phyloP scores from a whole-genome alignment of 305 asterid genomes.

The Rubia peregrina region DNA sequence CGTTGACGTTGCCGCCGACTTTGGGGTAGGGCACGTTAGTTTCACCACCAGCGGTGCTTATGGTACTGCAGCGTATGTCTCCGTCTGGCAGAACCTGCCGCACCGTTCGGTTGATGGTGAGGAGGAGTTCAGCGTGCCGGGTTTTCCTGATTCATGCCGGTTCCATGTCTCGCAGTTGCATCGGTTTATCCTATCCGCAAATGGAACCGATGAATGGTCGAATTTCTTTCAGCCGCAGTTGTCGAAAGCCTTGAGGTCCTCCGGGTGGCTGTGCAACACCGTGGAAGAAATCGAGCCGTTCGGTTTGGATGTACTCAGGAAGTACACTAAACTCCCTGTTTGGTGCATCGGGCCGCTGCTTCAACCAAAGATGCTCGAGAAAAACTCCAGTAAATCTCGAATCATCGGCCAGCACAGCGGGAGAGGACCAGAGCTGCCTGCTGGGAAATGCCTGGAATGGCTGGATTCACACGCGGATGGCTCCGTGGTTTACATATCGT shows the following conservation, averaged over 20 bases:
- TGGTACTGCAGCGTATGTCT: slow-evolving; percentile 67
- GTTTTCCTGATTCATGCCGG: slow-evolving; percentile 51
- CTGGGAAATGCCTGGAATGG: slow-evolving; percentile 63
- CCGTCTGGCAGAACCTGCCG: slow-evolving; percentile 74
- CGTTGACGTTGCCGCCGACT: slow-evolving; percentile 48
- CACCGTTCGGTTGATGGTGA: slow-evolving; percentile 39
- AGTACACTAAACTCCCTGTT: slow-evolving; percentile 43
- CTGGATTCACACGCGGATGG: slow-evolving; percentile 33
- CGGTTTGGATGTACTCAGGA: slow-evolving; percentile 40
- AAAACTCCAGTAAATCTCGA: slow-evolving; percentile 1
- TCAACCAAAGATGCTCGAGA: slow-evolving; percentile 36
- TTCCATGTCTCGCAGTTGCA: slow-evolving; percentile 57
- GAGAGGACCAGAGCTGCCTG: slow-evolving; percentile 47
- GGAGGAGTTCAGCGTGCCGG: slow-evolving; percentile 42
- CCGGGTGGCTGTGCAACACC: slow-evolving; percentile 60
- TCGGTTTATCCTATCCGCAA: slow-evolving; percentile 47
- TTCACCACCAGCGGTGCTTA: slow-evolving; percentile 82
- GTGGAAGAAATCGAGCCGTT: slow-evolving; percentile 59
- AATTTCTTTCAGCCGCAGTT: slow-evolving; percentile 51
- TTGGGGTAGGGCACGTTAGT: slow-evolving; percentile 36
- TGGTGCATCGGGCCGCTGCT: slow-evolving; percentile 84
- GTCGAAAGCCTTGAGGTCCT: slow-evolving; percentile 29
- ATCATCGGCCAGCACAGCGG: slow-evolving; percentile 42
- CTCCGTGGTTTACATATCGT: slow-evolving; percentile 65
- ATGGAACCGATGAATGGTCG: slow-evolving; percentile 78